These are phyloP conservation scores for Sedum album DNA, from an alignment of 164 flowering plant genomes.

Conservation along the genomic window DNA sequence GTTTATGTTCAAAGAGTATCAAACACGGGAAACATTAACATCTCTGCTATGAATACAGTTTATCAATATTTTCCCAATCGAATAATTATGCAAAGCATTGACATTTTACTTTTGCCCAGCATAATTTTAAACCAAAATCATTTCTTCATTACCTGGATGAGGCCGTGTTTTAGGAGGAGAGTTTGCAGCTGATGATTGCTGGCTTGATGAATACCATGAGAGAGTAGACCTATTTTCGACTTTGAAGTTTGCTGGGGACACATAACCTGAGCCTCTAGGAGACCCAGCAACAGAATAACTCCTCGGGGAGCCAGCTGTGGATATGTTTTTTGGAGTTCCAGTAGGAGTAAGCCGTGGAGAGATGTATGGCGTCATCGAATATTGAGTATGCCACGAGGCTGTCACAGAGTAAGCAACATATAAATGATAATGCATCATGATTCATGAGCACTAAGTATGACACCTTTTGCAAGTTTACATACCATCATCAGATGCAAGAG, in stretches of 20 bases:
- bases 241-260: conserved; percentile 53
- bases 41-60: not conserved
- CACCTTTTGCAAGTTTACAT: conserved; percentile 8
- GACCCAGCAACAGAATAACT: conserved; percentile 70
- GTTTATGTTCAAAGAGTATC: not conserved
- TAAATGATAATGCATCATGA: not conserved
- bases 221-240: conserved; percentile 41
- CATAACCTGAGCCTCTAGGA: conserved; percentile 53
- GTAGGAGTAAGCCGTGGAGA: conserved; percentile 75
- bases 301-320: conserved; percentile 62
- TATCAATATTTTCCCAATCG: not conserved
- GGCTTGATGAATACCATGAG: conserved; percentile 84
- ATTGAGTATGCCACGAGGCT: conserved; percentile 40
- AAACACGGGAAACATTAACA: not conserved
- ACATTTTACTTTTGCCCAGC: not conserved
- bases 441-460: not conserved
- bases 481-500: conserved; percentile 42
- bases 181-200: conserved; percentile 89
- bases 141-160: conserved; percentile 46
- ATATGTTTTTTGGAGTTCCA: conserved; percentile 64
- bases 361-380: conserved; percentile 72
- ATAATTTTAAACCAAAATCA: not conserved
- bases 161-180: conserved; percentile 85
- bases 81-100: not conserved
- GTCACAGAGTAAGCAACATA: conserved; percentile 14